phyloP scores from a whole-genome alignment of 2,329 filamentous ascomycete genomes.

The Aquanectria penicillioides region DNA sequence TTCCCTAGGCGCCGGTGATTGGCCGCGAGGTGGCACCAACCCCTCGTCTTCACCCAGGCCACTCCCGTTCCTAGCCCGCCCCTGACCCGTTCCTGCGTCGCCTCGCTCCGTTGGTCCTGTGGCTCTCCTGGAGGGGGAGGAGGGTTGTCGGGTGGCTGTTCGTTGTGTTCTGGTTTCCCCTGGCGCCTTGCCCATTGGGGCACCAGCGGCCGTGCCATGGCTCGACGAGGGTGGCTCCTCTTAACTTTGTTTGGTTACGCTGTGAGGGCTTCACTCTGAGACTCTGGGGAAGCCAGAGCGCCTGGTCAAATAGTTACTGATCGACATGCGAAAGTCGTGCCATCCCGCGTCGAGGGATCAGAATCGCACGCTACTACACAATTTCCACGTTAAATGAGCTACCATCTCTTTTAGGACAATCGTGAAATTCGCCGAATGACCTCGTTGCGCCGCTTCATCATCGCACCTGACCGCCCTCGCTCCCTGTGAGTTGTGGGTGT shows the following conservation, averaged over 20 bases:
- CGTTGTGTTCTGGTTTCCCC: constrained; percentile 7
- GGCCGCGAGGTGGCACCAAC: constrained; percentile 15
- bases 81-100: constrained; percentile 36
- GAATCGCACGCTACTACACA: constrained; percentile 12
- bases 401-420: constrained; percentile 4
- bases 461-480: background rate
- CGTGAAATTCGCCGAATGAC: constrained; percentile 1
- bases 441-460: background rate
- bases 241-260: constrained; percentile 8
- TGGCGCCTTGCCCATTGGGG: constrained; percentile 29
- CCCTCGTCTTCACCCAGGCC: constrained; percentile 23
- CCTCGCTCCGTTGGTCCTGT: constrained; percentile 12
- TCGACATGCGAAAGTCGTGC: constrained; percentile 3
- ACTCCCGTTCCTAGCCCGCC: constrained; percentile 20
- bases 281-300: constrained; percentile 12
- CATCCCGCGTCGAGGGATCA: no score
- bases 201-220: constrained; percentile 19
- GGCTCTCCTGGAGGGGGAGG: no score
- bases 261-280: background rate
- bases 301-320: constrained; percentile 2
- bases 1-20: constrained; percentile 31
- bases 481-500: background rate
- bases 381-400: constrained; percentile 21
- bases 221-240: background rate
- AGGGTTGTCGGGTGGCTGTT: no score